phyloP scores from a whole-genome alignment of 2,329 filamentous ascomycete species.

The Stagonosporopsis rhizophila region DNA sequence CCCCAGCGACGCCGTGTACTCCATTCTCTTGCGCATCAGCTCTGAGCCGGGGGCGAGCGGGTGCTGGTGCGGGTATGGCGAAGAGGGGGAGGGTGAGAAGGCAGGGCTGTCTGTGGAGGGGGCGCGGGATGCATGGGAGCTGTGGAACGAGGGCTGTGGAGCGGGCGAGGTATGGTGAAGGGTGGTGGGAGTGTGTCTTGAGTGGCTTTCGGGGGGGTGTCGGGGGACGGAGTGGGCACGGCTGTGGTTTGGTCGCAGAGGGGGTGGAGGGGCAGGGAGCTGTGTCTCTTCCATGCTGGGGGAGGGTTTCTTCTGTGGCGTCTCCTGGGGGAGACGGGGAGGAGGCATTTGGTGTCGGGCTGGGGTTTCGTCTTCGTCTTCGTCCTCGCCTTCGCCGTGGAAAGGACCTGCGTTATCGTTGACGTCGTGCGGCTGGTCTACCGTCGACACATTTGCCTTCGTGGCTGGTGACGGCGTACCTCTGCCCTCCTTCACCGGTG shows the following conservation, averaged over 20 bases:
- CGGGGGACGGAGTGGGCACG: neutral
- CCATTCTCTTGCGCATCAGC: constrained; percentile 13
- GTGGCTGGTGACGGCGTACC: neutral
- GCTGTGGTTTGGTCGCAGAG: neutral
- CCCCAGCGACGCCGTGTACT: constrained; percentile 7
- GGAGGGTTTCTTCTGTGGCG: neutral
- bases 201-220: no score
- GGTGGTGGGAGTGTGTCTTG: neutral
- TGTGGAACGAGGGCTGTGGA: neutral
- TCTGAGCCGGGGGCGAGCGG: constrained; percentile 8
- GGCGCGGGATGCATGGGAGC: neutral
- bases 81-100: neutral
- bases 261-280: neutral
- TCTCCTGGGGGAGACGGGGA: neutral
- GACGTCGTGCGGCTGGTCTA: neutral
- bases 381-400: neutral
- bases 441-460: neutral
- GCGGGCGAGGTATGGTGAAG: neutral
- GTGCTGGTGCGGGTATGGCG: neutral
- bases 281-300: neutral
- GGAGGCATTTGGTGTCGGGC: neutral
- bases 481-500: neutral
- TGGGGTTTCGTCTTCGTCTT: neutral
- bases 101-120: neutral
- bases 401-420: neutral